Evolutionary conservation across 805 yeast species (phyloP), one percentile per base, ranked within the genome.

Genomic region (Candida golubevii): DNA sequence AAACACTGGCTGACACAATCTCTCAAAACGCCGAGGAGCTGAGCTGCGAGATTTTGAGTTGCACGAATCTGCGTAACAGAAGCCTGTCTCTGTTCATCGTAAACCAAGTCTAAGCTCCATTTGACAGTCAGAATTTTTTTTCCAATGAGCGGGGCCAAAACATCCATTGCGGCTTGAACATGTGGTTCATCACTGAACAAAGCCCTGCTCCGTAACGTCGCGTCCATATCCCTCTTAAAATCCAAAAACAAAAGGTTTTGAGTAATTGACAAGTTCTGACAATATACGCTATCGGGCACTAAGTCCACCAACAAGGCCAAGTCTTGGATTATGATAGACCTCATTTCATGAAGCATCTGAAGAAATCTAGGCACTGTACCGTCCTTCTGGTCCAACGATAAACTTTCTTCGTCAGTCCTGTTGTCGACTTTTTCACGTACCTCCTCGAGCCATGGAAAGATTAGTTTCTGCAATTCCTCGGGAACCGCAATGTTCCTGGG

Each of bases 321-420:
- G 18, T 44, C 47, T 18, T 44, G 47, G 26, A 44, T 23, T 14
- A 44, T 44, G 15, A 36, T 27, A 10, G 33, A 28, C 33, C 47
- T 27, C 36, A 40, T 36, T 14, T 13, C 34, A 15, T 37, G 33
- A 32, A 44, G 44, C 41, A 40, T 40, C 5, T 33, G 13, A 14
- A 44, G 40, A 33, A 39, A 39, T 23, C n/a, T 3, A 9, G 23
- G 9, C 1, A 18, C 33, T 2, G 35, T 13, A 3, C 29, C 40
- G n/a, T 32, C 35, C 26, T 9, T 26, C 14, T 29, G n/a, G n/a
- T 29, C 23, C 23, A 18, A 18, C 5, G 23, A 18, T 18, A 18
- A 18, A 18, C 5, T 18, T 18, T 18, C 4, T 18, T 18, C 23
- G 23, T 18, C 23, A 18, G 23, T 18, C 36, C 37, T 36, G 11